A percentile compares a stretch with the other conserved stretches of the same genome.
Evolutionary conservation across 495 filamentous ascomycete species (phyloP).

Genomic region (Xylaria bambusicola): DNA sequence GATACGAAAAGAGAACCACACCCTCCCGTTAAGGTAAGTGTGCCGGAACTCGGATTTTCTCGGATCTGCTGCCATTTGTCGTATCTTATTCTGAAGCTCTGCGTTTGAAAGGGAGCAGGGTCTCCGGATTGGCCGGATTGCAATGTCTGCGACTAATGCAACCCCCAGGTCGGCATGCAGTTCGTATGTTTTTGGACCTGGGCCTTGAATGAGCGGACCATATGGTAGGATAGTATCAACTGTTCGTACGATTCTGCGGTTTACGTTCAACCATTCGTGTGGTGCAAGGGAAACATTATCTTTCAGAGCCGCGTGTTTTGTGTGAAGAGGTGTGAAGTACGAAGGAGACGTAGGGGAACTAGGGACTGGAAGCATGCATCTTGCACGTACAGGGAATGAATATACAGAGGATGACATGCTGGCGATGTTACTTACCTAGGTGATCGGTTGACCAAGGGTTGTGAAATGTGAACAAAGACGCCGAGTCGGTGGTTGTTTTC

Average conservation of each 20-base stretch:
- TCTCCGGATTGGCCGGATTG: not conserved
- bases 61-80: not conserved
- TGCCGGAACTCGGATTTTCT: not conserved
- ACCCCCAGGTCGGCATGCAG: conserved; percentile 19
- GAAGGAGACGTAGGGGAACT: not conserved
- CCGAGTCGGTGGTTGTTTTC: no score
- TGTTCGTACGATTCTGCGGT: conserved; percentile 22
- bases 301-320: conserved; percentile 20
- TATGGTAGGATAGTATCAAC: conserved; percentile 12
- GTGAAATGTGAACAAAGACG: no score
- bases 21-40: not conserved
- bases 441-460: no score
- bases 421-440: no score
- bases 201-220: conserved; percentile 12
- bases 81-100: not conserved
- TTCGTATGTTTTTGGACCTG: conserved; percentile 18
- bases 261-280: conserved; percentile 19
- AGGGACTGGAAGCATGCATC: no score
- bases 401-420: no score
- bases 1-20: conserved; percentile 15
- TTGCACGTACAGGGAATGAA: no score
- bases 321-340: not conserved
- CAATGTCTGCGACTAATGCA: conserved; percentile 12
- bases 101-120: conserved; percentile 1
- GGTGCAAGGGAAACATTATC: conserved; percentile 1